phyloP scores from a whole-genome alignment of 2,329 filamentous ascomycete species.

The Sporothrix inflata region DNA sequence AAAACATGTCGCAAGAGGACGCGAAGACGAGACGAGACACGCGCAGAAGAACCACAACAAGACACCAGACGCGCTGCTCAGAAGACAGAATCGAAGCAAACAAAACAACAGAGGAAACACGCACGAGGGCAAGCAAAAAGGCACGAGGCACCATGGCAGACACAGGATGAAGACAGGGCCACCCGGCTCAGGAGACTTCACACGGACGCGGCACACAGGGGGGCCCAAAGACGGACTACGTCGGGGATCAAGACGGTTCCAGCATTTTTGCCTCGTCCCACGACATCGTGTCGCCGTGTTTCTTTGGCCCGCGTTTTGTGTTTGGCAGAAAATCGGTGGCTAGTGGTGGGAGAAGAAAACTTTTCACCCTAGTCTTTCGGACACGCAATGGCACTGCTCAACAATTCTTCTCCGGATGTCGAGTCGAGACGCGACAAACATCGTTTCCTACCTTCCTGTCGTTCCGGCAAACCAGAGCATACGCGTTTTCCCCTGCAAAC shows the following conservation, averaged over 20 bases:
- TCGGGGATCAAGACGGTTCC: background rate
- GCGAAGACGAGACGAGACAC: conserved; percentile 3
- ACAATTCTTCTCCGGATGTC: background rate
- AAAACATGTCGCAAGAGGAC: background rate
- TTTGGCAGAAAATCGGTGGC: background rate
- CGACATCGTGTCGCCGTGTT: background rate
- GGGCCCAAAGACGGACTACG: background rate
- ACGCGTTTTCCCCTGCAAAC: background rate
- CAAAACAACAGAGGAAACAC: background rate
- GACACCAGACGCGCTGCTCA: background rate
- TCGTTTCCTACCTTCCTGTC: background rate
- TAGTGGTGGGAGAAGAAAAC: conserved; percentile 10
- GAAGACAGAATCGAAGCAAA: background rate
- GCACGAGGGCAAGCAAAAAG: background rate
- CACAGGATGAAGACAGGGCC: background rate
- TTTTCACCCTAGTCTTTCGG: background rate
- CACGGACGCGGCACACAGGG: background rate
- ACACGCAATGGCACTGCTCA: background rate
- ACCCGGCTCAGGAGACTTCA: background rate
- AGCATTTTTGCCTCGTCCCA: background rate
- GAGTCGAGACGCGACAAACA: conserved; percentile 8
- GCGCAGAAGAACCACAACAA: background rate
- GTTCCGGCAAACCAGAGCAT: background rate
- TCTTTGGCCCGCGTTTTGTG: conserved; percentile 10
- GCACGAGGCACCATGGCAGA: background rate